These are phyloP conservation scores for Fusarium hostae DNA, from an alignment of 2,329 filamentous ascomycete genomes.

Conservation along the genomic window DNA sequence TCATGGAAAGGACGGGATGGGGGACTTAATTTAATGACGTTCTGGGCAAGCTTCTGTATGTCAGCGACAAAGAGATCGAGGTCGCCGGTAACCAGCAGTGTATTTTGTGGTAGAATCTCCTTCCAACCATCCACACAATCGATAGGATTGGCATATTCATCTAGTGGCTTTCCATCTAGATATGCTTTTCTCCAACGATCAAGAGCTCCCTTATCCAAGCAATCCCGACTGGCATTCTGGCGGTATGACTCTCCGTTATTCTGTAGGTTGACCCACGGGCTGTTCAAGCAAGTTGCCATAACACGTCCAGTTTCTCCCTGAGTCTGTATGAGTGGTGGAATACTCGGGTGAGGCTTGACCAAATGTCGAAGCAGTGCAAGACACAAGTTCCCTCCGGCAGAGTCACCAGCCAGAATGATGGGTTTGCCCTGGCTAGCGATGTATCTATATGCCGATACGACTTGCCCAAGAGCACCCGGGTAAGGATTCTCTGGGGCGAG, in stretches of 20 bases:
- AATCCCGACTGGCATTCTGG: not conserved
- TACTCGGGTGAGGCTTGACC: not conserved
- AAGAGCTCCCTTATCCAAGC: not conserved
- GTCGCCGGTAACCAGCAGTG: not conserved
- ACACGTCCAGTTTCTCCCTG: fast-evolving
- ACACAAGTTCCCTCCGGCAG: not conserved
- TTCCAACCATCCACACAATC: not conserved
- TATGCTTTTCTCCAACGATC: not conserved
- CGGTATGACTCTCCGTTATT: not conserved
- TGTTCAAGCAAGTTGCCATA: not conserved
- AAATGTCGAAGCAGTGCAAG: not conserved
- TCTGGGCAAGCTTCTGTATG: not conserved
- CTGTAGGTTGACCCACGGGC: not conserved
- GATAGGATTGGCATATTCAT: not conserved
- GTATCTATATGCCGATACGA: not conserved
- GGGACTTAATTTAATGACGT: not conserved
- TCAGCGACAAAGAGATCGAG: not conserved
- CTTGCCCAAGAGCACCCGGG: not conserved
- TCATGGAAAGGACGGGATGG: fast-evolving
- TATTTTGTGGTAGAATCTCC: not conserved
- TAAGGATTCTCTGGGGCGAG: not conserved
- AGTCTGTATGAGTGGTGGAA: fast-evolving
- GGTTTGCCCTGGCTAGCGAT: not conserved
- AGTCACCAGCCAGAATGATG: not conserved
- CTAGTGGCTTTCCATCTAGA: not conserved